Evolutionary conservation across 305 asterid genomes (phyloP), one percentile per base, ranked within the genome.

Genomic region (Fraxinus latifolia): DNA sequence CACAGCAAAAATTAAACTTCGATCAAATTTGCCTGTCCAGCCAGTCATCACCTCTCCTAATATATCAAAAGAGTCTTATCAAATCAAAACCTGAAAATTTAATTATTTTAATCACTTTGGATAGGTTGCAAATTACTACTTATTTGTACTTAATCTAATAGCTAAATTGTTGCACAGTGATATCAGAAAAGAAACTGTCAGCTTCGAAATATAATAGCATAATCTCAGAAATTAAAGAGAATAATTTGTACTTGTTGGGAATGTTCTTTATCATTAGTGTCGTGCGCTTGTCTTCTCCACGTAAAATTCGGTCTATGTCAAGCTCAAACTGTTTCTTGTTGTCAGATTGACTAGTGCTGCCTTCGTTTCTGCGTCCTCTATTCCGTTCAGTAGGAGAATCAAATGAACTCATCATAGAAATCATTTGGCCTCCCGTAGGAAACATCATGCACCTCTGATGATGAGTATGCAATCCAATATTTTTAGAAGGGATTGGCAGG

Each of bases 211-310:
- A 8, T 62, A 21, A 65, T 81, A 11, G 80, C 65, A 70, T 17
- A 76, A 78, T 25, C 19, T 33, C 78, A 83, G 36, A 78, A 80
- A 70, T 7, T 33, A 53, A 47, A 47, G 79, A 73, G 32, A 68
- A 60, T n/a, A 71, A 4, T 23, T 85, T 91, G 31, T 92, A 96
- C 99, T 96, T 96, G 97, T 96, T 96, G 84, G 99, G 99, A 80
- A 96, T 96, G 91, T 96, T 96, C 93, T 96, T 96, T 82, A 96
- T 90, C 99, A 96, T 96, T 19, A 96, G 98, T 9, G 99, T 96
- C 8, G 99, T 96, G 89, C 99, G 91, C 87, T 93, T 96, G 90
- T 96, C 99, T 47, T 96, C 98, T 88, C 98, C 99, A 72, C 93
- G 92, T 53, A 86, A 4, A 85, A 96, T 96, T 78, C 97, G 92